Base-by-base conservation (phyloP, 2,329 filamentous ascomycete species). In the Fusarium abutilonis region DNA sequence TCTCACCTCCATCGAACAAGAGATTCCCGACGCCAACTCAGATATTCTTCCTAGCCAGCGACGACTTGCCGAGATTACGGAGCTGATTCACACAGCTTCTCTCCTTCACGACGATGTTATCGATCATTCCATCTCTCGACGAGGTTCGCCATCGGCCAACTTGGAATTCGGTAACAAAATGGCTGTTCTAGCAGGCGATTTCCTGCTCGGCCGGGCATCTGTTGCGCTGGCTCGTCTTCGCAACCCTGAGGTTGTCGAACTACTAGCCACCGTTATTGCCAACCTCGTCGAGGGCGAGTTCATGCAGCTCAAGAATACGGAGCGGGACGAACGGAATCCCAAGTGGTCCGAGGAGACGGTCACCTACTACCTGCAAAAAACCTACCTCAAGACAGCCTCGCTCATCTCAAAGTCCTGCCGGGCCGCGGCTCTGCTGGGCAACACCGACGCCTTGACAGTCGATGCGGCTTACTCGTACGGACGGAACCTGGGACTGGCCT, bases 251-350 rank as follows among this genome's bases (percentile, higher is more conserved):
- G 95, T 99, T 3, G 92, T 93, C 9, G 95, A 99, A 79, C 84
- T 99, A 8, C 81, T 99, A 28, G 93, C 95, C 4, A 98, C 94
- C 1, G 95, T 98, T 38, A 98, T 99, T 68, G 94, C 95, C 40
- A 99, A 99, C 75, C 82, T 99, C 23, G 93, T 99, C 17, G 95
- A 99, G 79, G 95, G 95, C 73, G 95, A 99, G 78, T 98, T 99
- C 80, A 99, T 99, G 95, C 95, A 99, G 81, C 82, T 99, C 70
- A 96, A 97, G 80, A 99, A 99, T 77, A 98, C 95, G 1, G 91
- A 91, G 41, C 83, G 86, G 65, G 94, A 97, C 74, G 94, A 98
- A 81, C 83, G 85, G 64, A 89, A 91, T 67, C 94, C 94, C 1
- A 80, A 84, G 9, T 98, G 91, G 86, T 95, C 90, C 2, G 92